phyloP scores from a whole-genome alignment of 805 yeast genomes.

The Saccharomyces kudriavzevii region DNA sequence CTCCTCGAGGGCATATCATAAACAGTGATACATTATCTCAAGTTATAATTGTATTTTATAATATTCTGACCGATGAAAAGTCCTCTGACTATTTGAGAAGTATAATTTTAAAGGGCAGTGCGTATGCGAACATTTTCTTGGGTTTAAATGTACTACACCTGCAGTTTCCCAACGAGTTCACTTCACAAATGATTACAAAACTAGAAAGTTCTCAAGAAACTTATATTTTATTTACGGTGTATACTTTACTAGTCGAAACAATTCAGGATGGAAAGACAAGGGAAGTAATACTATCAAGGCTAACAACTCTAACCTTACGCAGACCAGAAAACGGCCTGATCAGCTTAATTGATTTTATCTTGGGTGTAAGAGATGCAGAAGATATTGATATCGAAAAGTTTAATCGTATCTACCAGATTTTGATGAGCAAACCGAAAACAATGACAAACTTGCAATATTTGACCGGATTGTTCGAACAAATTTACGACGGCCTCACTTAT shows the following conservation, averaged over 20 bases:
- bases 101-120: slow-evolving; percentile 56
- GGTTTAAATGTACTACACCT: slow-evolving; percentile 36
- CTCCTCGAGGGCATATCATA: slow-evolving; percentile 12
- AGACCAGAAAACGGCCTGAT: slow-evolving; percentile 62
- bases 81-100: slow-evolving; percentile 21
- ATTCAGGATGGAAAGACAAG: slow-evolving; percentile 42
- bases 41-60: slow-evolving; percentile 17
- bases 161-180: neutral
- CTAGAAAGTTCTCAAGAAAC: slow-evolving; percentile 50
- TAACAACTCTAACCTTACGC: slow-evolving; percentile 47
- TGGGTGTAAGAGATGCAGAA: slow-evolving; percentile 70
- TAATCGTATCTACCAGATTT: slow-evolving; percentile 55
- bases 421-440: slow-evolving; percentile 53
- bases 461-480: slow-evolving; percentile 51
- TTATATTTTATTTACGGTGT: slow-evolving; percentile 53
- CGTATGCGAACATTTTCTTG: slow-evolving; percentile 52
- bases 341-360: slow-evolving; percentile 64
- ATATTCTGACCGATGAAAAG: slow-evolving; percentile 10
- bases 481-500: slow-evolving; percentile 48
- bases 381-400: slow-evolving; percentile 53
- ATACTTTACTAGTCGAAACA: slow-evolving; percentile 48
- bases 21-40: slow-evolving; percentile 7
- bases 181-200: slow-evolving; percentile 11
- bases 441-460: slow-evolving; percentile 46
- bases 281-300: slow-evolving; percentile 37